A percentile compares a stretch with the other conserved stretches of the same genome.
phyloP scores from a whole-genome alignment of 1,284 basidiomycete species.

The Moesziomyces parantarcticus region DNA sequence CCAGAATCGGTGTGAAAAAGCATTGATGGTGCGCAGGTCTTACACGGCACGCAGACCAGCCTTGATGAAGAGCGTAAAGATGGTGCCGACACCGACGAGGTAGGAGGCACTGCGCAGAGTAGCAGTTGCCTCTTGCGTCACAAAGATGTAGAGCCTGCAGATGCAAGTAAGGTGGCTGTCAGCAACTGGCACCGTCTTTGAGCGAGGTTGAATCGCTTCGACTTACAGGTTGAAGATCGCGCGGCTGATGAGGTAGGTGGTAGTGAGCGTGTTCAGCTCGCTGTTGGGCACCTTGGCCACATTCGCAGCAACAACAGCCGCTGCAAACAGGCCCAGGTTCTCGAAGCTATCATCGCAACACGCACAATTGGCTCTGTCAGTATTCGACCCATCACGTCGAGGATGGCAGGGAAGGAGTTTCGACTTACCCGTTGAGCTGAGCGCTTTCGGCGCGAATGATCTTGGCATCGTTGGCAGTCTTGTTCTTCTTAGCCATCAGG shows the following conservation, averaged over 20 bases:
- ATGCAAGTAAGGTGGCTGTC: not conserved
- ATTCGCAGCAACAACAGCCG: conserved; percentile 55
- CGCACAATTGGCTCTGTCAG: too few species aligned
- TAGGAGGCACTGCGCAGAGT: conserved; percentile 24
- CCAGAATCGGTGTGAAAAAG: too few species aligned
- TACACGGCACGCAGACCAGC: conserved; percentile 28
- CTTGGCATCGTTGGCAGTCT: conserved; percentile 35
- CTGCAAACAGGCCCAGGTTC: conserved; percentile 36
- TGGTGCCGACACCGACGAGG: conserved; percentile 41
- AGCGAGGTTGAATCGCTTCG: too few species aligned
- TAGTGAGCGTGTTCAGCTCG: conserved; percentile 50
- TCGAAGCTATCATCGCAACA: conserved; percentile 19
- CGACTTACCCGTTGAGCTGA: conserved; percentile 27
- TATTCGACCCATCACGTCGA: too few species aligned
- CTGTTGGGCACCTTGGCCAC: conserved; percentile 47
- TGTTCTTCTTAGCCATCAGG: conserved; percentile 39
- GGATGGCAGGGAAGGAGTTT: too few species aligned
- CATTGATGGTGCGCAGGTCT: not conserved
- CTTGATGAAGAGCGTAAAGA: conserved; percentile 49
- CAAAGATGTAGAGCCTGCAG: conserved; percentile 37
- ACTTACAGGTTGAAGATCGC: conserved; percentile 53
- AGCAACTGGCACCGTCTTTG: not conserved
- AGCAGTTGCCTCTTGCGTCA: conserved; percentile 21
- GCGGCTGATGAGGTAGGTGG: conserved; percentile 46
- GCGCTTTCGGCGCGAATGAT: conserved; percentile 45